These are phyloP conservation scores for Solanum etuberosum DNA, from an alignment of 257 asterid genomes.

Conservation along the genomic window DNA sequence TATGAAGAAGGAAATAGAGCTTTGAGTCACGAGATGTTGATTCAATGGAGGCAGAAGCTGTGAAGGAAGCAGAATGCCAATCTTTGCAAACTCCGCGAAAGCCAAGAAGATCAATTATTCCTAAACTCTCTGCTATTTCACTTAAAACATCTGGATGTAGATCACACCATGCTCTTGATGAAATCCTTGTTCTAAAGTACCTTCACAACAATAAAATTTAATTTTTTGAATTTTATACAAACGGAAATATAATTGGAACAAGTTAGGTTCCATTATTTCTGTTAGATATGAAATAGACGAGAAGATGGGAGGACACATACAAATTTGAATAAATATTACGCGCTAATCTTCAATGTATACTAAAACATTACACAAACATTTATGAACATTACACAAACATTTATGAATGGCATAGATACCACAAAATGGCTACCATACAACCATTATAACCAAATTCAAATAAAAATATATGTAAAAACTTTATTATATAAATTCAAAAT, in stretches of 20 bases:
- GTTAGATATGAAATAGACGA: too few species aligned
- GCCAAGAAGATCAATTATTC: slow-evolving; percentile 5
- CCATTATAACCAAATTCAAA: background rate
- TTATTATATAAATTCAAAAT: too few species aligned
- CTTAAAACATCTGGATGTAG: slow-evolving; percentile 16
- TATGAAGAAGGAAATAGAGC: slow-evolving; percentile 3
- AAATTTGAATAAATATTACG: background rate
- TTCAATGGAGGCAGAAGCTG: slow-evolving; percentile 10
- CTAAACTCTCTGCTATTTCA: slow-evolving; percentile 1
- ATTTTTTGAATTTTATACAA: too few species aligned
- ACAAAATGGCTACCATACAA: background rate
- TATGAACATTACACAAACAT: background rate
- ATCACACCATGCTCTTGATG: slow-evolving; percentile 11
- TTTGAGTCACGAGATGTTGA: background rate
- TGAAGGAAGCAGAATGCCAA: slow-evolving; percentile 14
- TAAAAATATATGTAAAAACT: too few species aligned
- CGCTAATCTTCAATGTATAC: background rate
- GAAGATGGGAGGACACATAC: too few species aligned
- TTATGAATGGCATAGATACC: background rate
- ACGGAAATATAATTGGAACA: background rate
- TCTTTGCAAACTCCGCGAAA: slow-evolving; percentile 18
- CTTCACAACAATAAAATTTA: background rate
- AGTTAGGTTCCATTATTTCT: background rate
- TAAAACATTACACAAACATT: background rate
- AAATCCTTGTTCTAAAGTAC: background rate